Conservation (phyloP, 164 flowering plant species). For the Amborella trichopoda region DNA sequence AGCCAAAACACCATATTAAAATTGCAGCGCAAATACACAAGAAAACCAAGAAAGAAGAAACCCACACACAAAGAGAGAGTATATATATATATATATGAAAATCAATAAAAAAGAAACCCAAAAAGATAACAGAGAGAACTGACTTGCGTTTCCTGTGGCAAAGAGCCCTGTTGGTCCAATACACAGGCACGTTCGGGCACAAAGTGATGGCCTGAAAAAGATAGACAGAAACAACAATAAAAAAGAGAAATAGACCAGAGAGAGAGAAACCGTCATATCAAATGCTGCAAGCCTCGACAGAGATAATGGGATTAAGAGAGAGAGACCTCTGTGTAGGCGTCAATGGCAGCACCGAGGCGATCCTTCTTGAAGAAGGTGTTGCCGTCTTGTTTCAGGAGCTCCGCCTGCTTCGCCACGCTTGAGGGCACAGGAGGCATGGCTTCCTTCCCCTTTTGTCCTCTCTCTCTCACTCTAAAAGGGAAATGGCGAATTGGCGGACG, state of each 20-base stretch:
- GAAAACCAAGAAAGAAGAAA: not conserved
- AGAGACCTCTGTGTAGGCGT: constrained; percentile 80
- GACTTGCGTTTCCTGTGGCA: constrained; percentile 76
- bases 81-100: too few species aligned
- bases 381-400: constrained; percentile 45
- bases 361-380: constrained; percentile 48
- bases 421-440: constrained; percentile 15
- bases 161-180: constrained; percentile 91
- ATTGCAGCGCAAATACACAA: not conserved
- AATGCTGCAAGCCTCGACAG: too few species aligned
- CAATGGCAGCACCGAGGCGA: constrained; percentile 78
- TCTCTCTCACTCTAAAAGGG: too few species aligned
- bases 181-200: constrained; percentile 70
- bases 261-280: not conserved
- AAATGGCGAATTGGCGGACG: too few species aligned
- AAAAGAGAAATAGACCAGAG: not conserved
- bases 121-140: constrained; percentile 8
- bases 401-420: constrained; percentile 48
- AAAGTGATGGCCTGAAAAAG: constrained; percentile 66
- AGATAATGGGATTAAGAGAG: not conserved
- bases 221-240: not conserved
- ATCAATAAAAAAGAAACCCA: not conserved
- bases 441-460: too few species aligned
- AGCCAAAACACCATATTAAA: not conserved
- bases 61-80: not conserved